Percentiles rank a stretch among this genome's conserved stretches.
Conservation (phyloP, 192 early-diverging fungal species). For the Backusella macrospora region DNA sequence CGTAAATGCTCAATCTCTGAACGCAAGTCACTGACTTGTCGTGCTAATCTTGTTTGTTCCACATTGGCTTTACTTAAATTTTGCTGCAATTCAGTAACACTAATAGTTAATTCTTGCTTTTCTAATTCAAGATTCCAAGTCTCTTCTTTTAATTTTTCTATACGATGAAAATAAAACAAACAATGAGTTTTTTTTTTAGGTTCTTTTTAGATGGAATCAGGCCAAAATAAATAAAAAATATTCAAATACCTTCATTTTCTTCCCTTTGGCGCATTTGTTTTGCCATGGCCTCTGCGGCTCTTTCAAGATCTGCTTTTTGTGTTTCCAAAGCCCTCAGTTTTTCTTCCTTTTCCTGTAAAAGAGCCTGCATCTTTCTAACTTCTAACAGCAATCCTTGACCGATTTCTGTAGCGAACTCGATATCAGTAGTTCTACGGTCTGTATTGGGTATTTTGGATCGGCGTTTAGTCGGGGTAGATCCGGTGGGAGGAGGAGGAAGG, state of each 20-base stretch:
- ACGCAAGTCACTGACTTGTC: conserved; percentile 51
- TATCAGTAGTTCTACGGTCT: conserved; percentile 43
- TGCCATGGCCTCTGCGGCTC: conserved; percentile 49
- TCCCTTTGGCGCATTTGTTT: conserved; percentile 55
- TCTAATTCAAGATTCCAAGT: conserved; percentile 58
- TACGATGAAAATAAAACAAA: background rate
- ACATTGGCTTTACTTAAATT: conserved; percentile 46
- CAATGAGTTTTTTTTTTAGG: background rate
- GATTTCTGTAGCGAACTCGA: conserved; percentile 53
- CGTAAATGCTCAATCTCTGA: conserved; percentile 64
- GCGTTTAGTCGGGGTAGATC: conserved; percentile 39
- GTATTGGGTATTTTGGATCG: conserved; percentile 41
- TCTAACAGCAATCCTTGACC: conserved; percentile 48
- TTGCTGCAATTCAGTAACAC: conserved; percentile 48
- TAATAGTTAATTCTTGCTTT: conserved; percentile 50
- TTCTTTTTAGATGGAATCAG: conserved; percentile 10
- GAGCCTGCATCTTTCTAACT: conserved; percentile 45
- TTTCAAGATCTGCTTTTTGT: conserved; percentile 56
- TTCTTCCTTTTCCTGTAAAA: conserved; percentile 49
- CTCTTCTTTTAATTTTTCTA: conserved; percentile 58
- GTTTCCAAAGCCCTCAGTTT: conserved; percentile 43
- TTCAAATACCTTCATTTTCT: conserved; percentile 56
- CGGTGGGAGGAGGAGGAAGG: conserved; percentile 32
- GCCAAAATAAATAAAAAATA: conserved; percentile 5
- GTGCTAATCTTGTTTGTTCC: conserved; percentile 61